Evolutionary conservation across 169 alveolate genomes (phyloP).

Genomic region (Cryptosporidium parvum): DNA sequence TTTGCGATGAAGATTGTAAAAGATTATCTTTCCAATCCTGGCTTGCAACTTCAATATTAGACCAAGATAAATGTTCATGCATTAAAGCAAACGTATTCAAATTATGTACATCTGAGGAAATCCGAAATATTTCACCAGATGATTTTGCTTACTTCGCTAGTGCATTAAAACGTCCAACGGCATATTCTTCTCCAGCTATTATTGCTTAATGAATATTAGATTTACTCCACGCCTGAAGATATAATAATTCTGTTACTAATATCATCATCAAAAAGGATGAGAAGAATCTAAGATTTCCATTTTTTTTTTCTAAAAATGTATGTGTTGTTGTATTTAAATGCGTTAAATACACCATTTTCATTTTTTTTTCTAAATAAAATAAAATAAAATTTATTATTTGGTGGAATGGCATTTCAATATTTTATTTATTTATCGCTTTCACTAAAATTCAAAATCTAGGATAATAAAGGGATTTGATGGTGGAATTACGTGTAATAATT

Average conservation of each 20-base stretch:
- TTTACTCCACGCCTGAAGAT: background rate
- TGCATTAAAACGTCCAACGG: conserved; percentile 59
- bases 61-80: conserved; percentile 72
- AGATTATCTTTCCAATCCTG: conserved; percentile 75
- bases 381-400: too few relatives aligned
- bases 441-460: too few relatives aligned
- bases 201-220: background rate
- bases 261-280: background rate
- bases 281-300: conserved; percentile 14
- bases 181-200: conserved; percentile 52
- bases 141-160: conserved; percentile 75
- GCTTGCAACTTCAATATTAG: conserved; percentile 74
- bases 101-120: conserved; percentile 64
- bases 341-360: background rate
- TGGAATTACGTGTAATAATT: too few relatives aligned
- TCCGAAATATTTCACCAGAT: conserved; percentile 56
- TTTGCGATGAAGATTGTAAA: conserved; percentile 72
- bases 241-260: background rate
- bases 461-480: too few relatives aligned
- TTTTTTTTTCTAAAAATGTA: background rate
- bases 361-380: too few relatives aligned
- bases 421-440: too few relatives aligned
- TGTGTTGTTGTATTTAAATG: background rate
- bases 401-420: too few relatives aligned
- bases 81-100: conserved; percentile 71